Base-by-base conservation (phyloP, 805 yeast genomes). In the Nakazawaea populi region DNA sequence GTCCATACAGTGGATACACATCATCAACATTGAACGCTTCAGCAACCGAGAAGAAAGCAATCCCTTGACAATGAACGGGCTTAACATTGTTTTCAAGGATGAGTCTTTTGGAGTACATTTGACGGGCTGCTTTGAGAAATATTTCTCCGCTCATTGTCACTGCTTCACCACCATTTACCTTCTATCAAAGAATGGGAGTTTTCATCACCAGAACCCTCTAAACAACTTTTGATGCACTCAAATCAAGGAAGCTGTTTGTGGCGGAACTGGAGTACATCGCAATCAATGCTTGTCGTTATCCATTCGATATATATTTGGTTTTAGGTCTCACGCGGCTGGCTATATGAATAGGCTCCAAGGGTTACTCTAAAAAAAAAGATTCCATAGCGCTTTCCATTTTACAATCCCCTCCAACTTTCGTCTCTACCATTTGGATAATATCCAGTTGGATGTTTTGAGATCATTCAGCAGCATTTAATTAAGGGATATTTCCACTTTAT, bases 291-390 rank as follows among this genome's bases (percentile, higher is more conserved):
- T 59, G 60, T 35, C 55, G 57, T 29, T 49, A 39, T 12, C 51
- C 56, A 42, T 49, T 57, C 32, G 68, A 64, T 46, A 54, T 57
- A 12, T 56, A 56, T 46, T 43, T 63, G 14, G 40, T 67, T 1
- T 54, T 60, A 29, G 64, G 65, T 7, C 48, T 65, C 4, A 54
- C 60, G n/a, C n/a, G n/a, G n/a, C n/a, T n/a, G n/a, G n/a, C n/a
- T n/a, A n/a, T n/a, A n/a, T n/a, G n/a, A n/a, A n/a, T n/a, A n/a
- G n/a, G n/a, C n/a, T n/a, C n/a, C n/a, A n/a, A n/a, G n/a, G n/a
- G n/a, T n/a, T n/a, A n/a, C n/a, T n/a, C n/a, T n/a, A n/a, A n/a
- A n/a, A n/a, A n/a, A n/a, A n/a, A n/a, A n/a, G n/a, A n/a, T n/a
- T n/a, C n/a, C n/a, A n/a, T n/a, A n/a, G n/a, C n/a, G n/a, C n/a